Conservation (phyloP, 2,329 filamentous ascomycete genomes). For the Zarea fungicola region DNA sequence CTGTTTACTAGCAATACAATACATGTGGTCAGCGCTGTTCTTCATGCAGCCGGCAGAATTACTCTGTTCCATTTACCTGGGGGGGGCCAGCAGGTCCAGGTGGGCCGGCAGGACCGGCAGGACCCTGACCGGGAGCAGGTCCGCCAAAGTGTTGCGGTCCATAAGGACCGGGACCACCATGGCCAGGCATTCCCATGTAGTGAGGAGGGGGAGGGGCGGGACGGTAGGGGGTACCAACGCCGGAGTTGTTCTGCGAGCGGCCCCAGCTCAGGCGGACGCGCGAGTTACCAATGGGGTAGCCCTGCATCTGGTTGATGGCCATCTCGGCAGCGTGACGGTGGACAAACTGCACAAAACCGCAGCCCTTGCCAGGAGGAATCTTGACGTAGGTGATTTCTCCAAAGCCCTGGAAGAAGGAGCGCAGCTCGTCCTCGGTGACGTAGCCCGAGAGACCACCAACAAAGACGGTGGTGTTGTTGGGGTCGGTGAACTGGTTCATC, state of each 20-base stretch:
- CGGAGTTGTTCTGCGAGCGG: constrained; percentile 97
- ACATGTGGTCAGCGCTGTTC: constrained; percentile 3
- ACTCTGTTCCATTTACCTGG: constrained; percentile 28
- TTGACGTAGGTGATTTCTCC: constrained; percentile 99
- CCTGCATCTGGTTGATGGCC: constrained; percentile 99
- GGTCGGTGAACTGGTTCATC: constrained; percentile 99
- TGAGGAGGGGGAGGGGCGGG: constrained; percentile 69
- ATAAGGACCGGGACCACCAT: constrained; percentile 39
- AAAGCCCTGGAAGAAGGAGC: constrained; percentile 99
- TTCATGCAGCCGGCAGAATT: constrained; percentile 11
- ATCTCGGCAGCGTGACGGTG: constrained; percentile 98
- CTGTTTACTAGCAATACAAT: constrained; percentile 10
- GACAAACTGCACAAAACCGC: constrained; percentile 97
- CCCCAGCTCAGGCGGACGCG: constrained; percentile 97
- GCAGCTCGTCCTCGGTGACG: constrained; percentile 98
- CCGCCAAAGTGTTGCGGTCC: constrained; percentile 44
- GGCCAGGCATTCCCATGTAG: constrained; percentile 46
- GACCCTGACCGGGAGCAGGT: constrained; percentile 38
- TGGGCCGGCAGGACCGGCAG: constrained; percentile 33
- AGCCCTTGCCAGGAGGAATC: constrained; percentile 98
- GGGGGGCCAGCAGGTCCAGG: constrained; percentile 33
- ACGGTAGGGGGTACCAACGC: constrained; percentile 93
- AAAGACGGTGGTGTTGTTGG: constrained; percentile 99
- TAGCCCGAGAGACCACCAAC: constrained; percentile 96
- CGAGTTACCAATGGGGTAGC: constrained; percentile 97